Evolutionary conservation across 768 basidiomycete species (phyloP), one percentile per base, ranked within the genome.

Genomic region (Psilocybe cyanescens): DNA sequence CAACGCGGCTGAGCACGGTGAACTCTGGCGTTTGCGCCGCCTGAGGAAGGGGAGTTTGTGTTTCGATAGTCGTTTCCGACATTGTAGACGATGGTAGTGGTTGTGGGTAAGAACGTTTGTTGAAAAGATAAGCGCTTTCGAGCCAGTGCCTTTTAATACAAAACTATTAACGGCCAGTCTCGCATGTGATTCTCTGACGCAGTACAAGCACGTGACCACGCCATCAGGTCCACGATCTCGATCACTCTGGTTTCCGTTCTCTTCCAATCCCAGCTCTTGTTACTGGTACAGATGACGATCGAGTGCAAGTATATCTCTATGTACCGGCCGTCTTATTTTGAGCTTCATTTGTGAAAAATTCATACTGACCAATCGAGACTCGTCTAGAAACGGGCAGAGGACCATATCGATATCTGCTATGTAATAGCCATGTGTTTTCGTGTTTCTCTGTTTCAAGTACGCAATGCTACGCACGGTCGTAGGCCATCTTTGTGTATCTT

Each of bases 1-100:
- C 83, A 52, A 94, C 83, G 59, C 91, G 88, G 41, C 71, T 67
- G 57, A 94, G 62, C 64, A 85, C 76, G 49, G 85, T 91, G 68
- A 91, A 68, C 71, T 87, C 86, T 57, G 89, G 86, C 8, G 76
- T 67, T 14, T 71, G 55, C 14, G 61, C 55, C 29, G 66, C 55
- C 17, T 61, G 55, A 51, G 62, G 47, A 3, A 69, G 48, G 16
- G 71, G 54, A 19, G 68, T 54, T 37, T 68, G 57, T 17, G 75
- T 72, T 56, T 74, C 67, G 58, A 74, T 73, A 29, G 71, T 58
- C 24, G 78, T 68, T 2, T 58, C 51, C 39, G 67, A 65, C 67
- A 68, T 68, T 30, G 52, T 56, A 24, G 49, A 56, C 19, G 51
- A 31, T 57, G 37, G 56, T 45, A 47, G 58, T 60, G 52, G 58